Evolutionary conservation across 306 rosid species (phyloP).

Genomic region (Sphenostylis stenocarpa): DNA sequence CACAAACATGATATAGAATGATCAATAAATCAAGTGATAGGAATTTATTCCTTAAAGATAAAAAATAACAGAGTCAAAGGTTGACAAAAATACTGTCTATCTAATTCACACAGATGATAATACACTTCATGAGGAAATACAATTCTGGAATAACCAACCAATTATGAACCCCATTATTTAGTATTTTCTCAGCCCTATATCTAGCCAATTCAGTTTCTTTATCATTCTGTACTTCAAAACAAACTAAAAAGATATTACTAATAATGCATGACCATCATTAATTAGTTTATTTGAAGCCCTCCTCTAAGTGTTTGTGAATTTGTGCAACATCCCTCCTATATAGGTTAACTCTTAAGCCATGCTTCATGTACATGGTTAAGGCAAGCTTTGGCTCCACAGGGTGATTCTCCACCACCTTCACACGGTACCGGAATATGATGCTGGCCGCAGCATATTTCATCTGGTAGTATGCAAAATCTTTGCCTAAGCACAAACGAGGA

Average conservation of each 20-base stretch:
- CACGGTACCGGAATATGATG: slow-evolving; percentile 58
- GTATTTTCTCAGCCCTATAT: neutral
- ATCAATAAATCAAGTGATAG: neutral
- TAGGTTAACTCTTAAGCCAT: slow-evolving; percentile 66
- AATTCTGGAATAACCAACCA: neutral
- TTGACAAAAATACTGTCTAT: neutral
- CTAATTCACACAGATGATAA: neutral
- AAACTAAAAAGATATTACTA: neutral
- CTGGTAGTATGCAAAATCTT: slow-evolving; percentile 88
- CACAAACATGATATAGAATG: neutral
- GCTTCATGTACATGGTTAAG: slow-evolving; percentile 82
- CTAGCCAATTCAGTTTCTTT: neutral
- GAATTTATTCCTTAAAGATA: neutral
- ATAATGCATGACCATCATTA: neutral
- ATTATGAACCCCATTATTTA: slow-evolving; percentile 33
- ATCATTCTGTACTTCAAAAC: slow-evolving; percentile 24
- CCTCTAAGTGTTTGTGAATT: slow-evolving; percentile 34
- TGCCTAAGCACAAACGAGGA: slow-evolving; percentile 87
- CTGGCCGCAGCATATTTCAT: slow-evolving; percentile 88
- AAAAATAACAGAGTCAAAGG: neutral
- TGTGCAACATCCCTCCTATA: slow-evolving; percentile 39
- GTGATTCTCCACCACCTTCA: slow-evolving; percentile 55
- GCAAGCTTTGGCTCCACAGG: slow-evolving; percentile 82
- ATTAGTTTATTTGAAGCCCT: neutral
- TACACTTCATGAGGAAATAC: slow-evolving; percentile 7